Evolutionary conservation across 495 filamentous ascomycete genomes (phyloP), one percentile per base, ranked within the genome.

Genomic region (Daldinia childiae): DNA sequence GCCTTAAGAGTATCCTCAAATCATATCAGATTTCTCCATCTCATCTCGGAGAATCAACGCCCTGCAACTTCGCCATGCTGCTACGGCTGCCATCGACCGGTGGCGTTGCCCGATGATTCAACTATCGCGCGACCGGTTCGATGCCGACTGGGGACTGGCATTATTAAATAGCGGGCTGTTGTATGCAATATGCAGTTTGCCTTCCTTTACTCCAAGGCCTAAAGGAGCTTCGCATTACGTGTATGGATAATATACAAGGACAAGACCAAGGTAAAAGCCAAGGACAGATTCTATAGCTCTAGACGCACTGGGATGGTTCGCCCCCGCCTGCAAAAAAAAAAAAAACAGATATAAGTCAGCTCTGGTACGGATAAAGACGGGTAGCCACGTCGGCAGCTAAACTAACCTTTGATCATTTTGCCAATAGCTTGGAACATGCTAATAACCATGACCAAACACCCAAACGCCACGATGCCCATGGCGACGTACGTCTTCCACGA

Each of bases 361-460:
- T 21, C 32, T 21, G 8, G 19, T 21, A 64, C 48, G 66, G 26
- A 36, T 50, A 56, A 48, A 52, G 59, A 62, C 70, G 73, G 65
- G 66, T 59, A 72, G 54, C 59, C 27, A 62, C 71, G 43, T 58
- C 58, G 59, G 58, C 48, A 30, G 41, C 38, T 60, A 36, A 19
- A 76, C 78, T 72, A 78, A 71, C 83, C 86, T 58, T 66, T 78
- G 11, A 85, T 79, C 73, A 93, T 89, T 78, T 93, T 93, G 11
- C 80, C 82, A 50, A 91, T 78, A 0, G 92, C 90, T 82, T 94
- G 89, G 32, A 94, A 67, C 39, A 97, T 79, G 78, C 91, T 95
- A 51, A 96, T 93, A 6, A 75, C 85, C 93, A 98, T 95, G 27
- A 97, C 94, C n/a, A 80, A 77, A 32, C 88, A 79, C 8, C 94